Conservation (phyloP, 768 basidiomycete species). For the Rhodotorula toruloides region DNA sequence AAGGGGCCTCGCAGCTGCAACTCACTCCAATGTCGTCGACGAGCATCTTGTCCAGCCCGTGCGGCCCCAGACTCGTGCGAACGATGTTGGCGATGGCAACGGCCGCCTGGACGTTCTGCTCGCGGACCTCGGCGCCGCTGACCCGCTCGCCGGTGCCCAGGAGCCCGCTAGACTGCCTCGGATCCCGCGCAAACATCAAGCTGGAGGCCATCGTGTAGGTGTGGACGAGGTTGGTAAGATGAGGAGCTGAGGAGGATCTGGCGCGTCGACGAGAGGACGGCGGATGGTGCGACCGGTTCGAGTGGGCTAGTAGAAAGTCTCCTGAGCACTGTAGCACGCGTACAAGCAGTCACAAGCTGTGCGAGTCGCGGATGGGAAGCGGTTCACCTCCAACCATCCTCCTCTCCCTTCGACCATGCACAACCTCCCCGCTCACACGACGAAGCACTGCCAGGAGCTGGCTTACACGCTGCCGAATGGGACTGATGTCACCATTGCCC, state of each 20-base stretch:
- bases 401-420: background rate
- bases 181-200: slow-evolving; percentile 27
- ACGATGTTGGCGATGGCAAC: slow-evolving; percentile 95
- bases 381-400: background rate
- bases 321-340: no score
- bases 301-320: no score
- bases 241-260: background rate
- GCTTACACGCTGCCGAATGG: slow-evolving; percentile 12
- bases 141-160: slow-evolving; percentile 37
- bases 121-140: slow-evolving; percentile 34
- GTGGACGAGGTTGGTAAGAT: background rate
- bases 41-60: slow-evolving; percentile 78
- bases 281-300: background rate
- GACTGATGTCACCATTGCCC: background rate
- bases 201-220: slow-evolving; percentile 11
- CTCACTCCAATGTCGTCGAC: slow-evolving; percentile 91
- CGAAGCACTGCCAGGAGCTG: slow-evolving; percentile 6
- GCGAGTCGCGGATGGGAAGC: no score
- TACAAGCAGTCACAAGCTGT: no score
- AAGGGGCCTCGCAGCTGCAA: no score
- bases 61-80: slow-evolving; percentile 89
- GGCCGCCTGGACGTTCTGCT: slow-evolving; percentile 74
- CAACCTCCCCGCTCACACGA: slow-evolving; percentile 17
- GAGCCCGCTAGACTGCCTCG: slow-evolving; percentile 21
- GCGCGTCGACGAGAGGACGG: background rate